phyloP scores from a whole-genome alignment of 2,329 filamentous ascomycete species.

The Xylaria sp. region DNA sequence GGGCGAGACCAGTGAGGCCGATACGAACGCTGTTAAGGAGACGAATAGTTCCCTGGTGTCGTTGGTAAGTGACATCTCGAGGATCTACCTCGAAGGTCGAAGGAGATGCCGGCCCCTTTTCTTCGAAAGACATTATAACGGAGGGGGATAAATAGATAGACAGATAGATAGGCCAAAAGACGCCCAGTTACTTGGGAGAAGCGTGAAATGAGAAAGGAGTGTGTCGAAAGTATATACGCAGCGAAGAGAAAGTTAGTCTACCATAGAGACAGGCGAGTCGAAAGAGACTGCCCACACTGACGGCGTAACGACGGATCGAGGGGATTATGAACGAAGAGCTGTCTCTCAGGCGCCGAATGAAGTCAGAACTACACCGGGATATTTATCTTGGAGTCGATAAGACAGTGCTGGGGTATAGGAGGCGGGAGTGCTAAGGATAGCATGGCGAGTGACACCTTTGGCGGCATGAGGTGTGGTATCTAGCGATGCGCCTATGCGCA shows the following conservation, averaged over 20 bases:
- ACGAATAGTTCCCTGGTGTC: slow-evolving; percentile 50
- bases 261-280: slow-evolving; percentile 11
- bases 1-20: slow-evolving; percentile 60
- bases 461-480: slow-evolving; percentile 26
- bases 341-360: slow-evolving; percentile 25
- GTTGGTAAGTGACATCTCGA: slow-evolving; percentile 53
- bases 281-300: slow-evolving; percentile 15
- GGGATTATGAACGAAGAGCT: slow-evolving; percentile 29
- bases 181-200: slow-evolving; percentile 16
- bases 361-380: not conserved
- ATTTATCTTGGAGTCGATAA: slow-evolving; percentile 14
- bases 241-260: slow-evolving; percentile 32
- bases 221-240: slow-evolving; percentile 33
- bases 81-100: slow-evolving; percentile 63
- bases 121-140: slow-evolving; percentile 47
- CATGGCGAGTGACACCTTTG: slow-evolving; percentile 38
- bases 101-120: slow-evolving; percentile 54
- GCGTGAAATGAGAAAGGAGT: slow-evolving; percentile 33
- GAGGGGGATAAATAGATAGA: slow-evolving; percentile 28
- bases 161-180: slow-evolving; percentile 8
- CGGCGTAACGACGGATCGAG: not conserved
- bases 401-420: slow-evolving; percentile 30
- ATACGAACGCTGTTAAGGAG: slow-evolving; percentile 58
- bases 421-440: slow-evolving; percentile 41
- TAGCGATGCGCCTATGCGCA: slow-evolving; percentile 43